Evolutionary conservation across 192 early-diverging fungal genomes (phyloP).

Genomic region (Podila epigama): DNA sequence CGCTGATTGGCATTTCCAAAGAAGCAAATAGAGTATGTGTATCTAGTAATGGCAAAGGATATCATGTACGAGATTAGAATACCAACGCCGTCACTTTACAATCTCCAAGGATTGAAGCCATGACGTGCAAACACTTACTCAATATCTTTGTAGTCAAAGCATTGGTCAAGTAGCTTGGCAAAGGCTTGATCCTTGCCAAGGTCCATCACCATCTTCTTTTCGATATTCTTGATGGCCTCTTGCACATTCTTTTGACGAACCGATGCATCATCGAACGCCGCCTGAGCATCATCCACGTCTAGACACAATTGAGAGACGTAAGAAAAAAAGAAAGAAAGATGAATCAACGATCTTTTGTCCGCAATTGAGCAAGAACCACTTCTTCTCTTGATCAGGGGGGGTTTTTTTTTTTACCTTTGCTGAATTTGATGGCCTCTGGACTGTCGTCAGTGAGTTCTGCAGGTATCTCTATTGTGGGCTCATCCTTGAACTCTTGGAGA

Average conservation of each 20-base stretch:
- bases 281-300: conserved; percentile 35
- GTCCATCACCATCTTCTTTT: conserved; percentile 66
- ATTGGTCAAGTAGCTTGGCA: conserved; percentile 71
- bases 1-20: conserved; percentile 81
- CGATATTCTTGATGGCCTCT: conserved; percentile 53
- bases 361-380: too few species aligned
- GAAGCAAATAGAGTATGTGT: conserved; percentile 72
- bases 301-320: too few species aligned
- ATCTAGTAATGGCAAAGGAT: conserved; percentile 71
- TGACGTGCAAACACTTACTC: too few species aligned
- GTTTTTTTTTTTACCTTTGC: conserved; percentile 10
- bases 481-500: conserved; percentile 23
- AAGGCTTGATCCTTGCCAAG: conserved; percentile 77
- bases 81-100: neutral
- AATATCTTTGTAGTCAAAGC: conserved; percentile 69
- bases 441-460: conserved; percentile 19
- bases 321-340: neutral
- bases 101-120: too few species aligned
- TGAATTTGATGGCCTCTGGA: conserved; percentile 36
- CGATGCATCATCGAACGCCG: conserved; percentile 23
- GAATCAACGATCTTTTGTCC: too few species aligned
- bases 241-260: conserved; percentile 31
- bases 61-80: conserved; percentile 11
- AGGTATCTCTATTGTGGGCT: conserved; percentile 10
- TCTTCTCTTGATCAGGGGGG: too few species aligned